Evolutionary conservation across 495 filamentous ascomycete genomes (phyloP).

Genomic region (Rusavskia elegans): DNA sequence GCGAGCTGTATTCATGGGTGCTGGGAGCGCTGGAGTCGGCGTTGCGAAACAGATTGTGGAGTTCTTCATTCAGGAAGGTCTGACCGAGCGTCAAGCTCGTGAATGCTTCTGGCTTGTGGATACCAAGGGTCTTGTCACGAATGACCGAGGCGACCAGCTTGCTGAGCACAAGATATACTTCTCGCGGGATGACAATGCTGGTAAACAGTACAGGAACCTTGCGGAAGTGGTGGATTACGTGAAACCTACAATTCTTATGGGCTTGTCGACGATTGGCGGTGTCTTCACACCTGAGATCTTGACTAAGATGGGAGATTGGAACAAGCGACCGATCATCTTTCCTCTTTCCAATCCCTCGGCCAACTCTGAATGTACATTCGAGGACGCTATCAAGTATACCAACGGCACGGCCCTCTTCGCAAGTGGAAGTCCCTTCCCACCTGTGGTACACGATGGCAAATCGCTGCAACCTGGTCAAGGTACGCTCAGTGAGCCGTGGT

Average conservation of each 20-base stretch:
- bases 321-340: slow-evolving; percentile 76
- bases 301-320: slow-evolving; percentile 66
- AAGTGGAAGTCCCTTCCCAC: slow-evolving; percentile 82
- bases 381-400: slow-evolving; percentile 77
- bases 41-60: slow-evolving; percentile 94
- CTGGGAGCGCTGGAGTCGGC: slow-evolving; percentile 87
- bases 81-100: slow-evolving; percentile 80
- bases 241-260: slow-evolving; percentile 85
- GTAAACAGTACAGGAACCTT: slow-evolving; percentile 75
- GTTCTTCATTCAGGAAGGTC: slow-evolving; percentile 82
- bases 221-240: slow-evolving; percentile 88
- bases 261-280: slow-evolving; percentile 84
- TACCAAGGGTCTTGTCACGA: slow-evolving; percentile 87
- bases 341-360: slow-evolving; percentile 85
- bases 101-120: slow-evolving; percentile 96
- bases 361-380: slow-evolving; percentile 95
- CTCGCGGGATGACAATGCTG: slow-evolving; percentile 79
- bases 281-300: slow-evolving; percentile 85
- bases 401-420: slow-evolving; percentile 85
- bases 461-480: slow-evolving; percentile 72
- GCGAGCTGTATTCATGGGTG: slow-evolving; percentile 88
- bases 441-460: slow-evolving; percentile 41
- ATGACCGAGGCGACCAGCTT: slow-evolving; percentile 83
- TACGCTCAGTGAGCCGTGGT: background rate
- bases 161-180: slow-evolving; percentile 98